phyloP scores from a whole-genome alignment of 2,329 filamentous ascomycete genomes.

The Trichoderma koningii region DNA sequence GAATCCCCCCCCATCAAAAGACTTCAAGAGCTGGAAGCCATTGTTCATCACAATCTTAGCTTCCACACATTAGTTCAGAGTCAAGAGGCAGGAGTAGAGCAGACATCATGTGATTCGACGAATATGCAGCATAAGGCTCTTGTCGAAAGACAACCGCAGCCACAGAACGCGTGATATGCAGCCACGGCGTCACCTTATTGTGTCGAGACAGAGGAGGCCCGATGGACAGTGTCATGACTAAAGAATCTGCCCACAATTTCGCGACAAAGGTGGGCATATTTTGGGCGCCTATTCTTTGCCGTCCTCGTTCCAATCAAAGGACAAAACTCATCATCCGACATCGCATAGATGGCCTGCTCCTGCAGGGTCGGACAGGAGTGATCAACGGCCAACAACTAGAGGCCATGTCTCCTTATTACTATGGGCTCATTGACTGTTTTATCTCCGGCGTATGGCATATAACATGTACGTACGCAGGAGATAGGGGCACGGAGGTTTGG shows the following conservation, averaged over 20 bases:
- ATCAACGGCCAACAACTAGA: neutral
- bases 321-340: neutral
- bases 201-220: neutral
- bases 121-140: neutral
- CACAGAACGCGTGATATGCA: neutral
- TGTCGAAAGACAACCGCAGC: neutral
- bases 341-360: neutral
- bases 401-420: neutral
- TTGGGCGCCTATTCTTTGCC: neutral
- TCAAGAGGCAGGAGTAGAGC: neutral
- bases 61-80: neutral
- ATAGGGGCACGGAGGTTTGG: constrained; percentile 3
- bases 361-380: neutral
- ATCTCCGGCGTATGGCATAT: neutral
- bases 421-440: neutral
- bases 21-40: neutral
- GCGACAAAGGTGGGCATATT: neutral
- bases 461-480: neutral
- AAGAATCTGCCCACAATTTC: neutral
- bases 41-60: neutral
- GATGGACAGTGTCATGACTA: neutral
- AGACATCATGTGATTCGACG: neutral
- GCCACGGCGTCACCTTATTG: neutral
- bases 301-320: neutral
- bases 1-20: neutral